These are phyloP conservation scores for Elongisporangium undulatum DNA, from an alignment of 352 stramenopile species.

Conservation along the genomic window DNA sequence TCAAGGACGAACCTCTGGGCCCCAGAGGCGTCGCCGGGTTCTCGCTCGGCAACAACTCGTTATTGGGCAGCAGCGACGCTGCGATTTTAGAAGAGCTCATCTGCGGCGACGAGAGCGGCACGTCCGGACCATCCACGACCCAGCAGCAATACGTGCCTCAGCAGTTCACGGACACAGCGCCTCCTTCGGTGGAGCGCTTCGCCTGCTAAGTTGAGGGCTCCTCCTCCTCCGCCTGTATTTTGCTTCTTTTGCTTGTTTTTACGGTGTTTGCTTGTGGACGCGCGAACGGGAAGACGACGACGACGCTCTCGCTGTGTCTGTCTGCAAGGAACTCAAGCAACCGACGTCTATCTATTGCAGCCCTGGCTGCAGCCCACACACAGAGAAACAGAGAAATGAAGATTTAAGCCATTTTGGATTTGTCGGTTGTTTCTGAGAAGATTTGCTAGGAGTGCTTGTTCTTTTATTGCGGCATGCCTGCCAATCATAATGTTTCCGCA, in stretches of 20 bases:
- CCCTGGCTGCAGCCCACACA: not conserved
- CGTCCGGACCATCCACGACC: not conserved
- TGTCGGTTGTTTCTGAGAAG: not conserved
- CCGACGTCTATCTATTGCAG: not conserved
- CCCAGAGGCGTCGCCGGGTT: not conserved
- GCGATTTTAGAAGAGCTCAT: conserved; percentile 27
- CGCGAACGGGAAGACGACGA: too few species aligned
- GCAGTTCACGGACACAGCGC: not conserved
- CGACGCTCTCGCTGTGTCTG: not conserved
- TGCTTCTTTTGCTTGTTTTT: not conserved
- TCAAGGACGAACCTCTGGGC: conserved; percentile 1
- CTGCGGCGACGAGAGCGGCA: conserved; percentile 18
- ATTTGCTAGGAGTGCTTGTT: not conserved
- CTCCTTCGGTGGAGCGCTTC: not conserved
- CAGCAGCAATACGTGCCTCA: not conserved
- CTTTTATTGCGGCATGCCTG: not conserved
- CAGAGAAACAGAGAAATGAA: not conserved
- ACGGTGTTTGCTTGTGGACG: not conserved
- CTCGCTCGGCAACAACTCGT: not conserved
- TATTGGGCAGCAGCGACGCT: not conserved
- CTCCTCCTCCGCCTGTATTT: not conserved
- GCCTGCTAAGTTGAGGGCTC: not conserved
- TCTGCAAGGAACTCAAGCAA: not conserved
- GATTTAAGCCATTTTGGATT: not conserved
- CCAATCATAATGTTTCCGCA: conserved; percentile 4